phyloP scores from a whole-genome alignment of 2,329 filamentous ascomycete species.

The Cladophialophora exuberans region DNA sequence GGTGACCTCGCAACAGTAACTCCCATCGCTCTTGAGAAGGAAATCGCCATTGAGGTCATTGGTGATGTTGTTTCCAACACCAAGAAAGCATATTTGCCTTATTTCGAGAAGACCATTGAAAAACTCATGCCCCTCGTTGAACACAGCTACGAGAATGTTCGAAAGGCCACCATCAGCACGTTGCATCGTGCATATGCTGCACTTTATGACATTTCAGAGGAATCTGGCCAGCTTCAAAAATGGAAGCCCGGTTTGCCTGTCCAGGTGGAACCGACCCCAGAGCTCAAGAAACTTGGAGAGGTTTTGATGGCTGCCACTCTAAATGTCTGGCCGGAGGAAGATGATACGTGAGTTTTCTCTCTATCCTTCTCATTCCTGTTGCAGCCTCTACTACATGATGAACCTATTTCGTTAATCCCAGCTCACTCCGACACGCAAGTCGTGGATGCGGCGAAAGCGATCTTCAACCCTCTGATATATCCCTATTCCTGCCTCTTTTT shows the following conservation, averaged over 20 bases:
- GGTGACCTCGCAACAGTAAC: constrained; percentile 83
- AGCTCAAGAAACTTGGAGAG: constrained; percentile 82
- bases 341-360: constrained; percentile 77
- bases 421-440: constrained; percentile 95
- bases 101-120: constrained; percentile 86
- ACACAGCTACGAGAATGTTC: constrained; percentile 89
- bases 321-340: constrained; percentile 84
- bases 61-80: constrained; percentile 90
- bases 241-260: constrained; percentile 88
- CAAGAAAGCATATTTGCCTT: constrained; percentile 76
- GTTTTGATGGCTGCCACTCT: constrained; percentile 84
- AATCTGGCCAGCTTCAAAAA: constrained; percentile 73
- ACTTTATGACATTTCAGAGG: constrained; percentile 85
- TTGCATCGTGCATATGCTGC: constrained; percentile 92
- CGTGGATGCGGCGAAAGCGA: constrained; percentile 90
- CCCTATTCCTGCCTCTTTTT: constrained; percentile 18
- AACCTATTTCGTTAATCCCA: constrained; percentile 91
- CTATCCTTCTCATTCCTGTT: constrained; percentile 28
- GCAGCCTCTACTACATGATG: constrained; percentile 66
- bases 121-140: constrained; percentile 79
- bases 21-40: constrained; percentile 91
- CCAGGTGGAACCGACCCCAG: constrained; percentile 74
- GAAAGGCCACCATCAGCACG: constrained; percentile 88
- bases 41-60: constrained; percentile 92
- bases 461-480: constrained; percentile 53